phyloP scores from a whole-genome alignment of 768 basidiomycete genomes.

The Xerocomellus amylosporus region DNA sequence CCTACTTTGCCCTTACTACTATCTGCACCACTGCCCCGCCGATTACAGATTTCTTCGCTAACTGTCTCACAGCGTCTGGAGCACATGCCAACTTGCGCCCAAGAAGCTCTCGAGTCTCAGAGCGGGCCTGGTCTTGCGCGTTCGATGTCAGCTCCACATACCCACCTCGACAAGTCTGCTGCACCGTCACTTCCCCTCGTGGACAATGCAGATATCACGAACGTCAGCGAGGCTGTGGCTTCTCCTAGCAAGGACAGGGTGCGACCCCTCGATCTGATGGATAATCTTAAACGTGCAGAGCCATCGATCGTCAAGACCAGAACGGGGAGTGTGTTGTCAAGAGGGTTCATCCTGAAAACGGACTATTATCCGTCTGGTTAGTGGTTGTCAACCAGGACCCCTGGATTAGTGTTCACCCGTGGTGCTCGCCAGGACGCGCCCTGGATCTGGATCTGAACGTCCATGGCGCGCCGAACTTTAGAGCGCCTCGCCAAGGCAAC shows the following conservation, averaged over 20 bases:
- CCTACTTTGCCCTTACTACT: neutral
- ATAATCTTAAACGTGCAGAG: conserved; percentile 60
- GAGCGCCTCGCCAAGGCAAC: conserved; percentile 71
- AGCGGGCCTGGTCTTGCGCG: neutral
- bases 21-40: neutral
- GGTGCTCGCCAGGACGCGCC: conserved; percentile 60
- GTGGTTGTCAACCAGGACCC: conserved; percentile 11
- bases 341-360: conserved; percentile 93
- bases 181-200: conserved; percentile 1
- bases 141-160: conserved; percentile 10
- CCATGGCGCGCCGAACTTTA: conserved; percentile 94
- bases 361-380: conserved; percentile 81
- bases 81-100: neutral
- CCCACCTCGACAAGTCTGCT: conserved; percentile 6
- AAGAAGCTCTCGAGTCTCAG: neutral
- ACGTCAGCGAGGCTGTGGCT: neutral
- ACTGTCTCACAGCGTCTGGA: neutral
- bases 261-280: conserved; percentile 56
- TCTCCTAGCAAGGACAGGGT: conserved; percentile 9
- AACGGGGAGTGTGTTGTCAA: conserved; percentile 75
- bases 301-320: conserved; percentile 80
- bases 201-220: conserved; percentile 6
- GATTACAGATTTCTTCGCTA: neutral
- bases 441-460: conserved; percentile 88
- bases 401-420: conserved; percentile 2